Percentiles rank a stretch among this genome's conserved stretches.
Conservation (phyloP, 768 basidiomycete species). For the Suillus bovinus region DNA sequence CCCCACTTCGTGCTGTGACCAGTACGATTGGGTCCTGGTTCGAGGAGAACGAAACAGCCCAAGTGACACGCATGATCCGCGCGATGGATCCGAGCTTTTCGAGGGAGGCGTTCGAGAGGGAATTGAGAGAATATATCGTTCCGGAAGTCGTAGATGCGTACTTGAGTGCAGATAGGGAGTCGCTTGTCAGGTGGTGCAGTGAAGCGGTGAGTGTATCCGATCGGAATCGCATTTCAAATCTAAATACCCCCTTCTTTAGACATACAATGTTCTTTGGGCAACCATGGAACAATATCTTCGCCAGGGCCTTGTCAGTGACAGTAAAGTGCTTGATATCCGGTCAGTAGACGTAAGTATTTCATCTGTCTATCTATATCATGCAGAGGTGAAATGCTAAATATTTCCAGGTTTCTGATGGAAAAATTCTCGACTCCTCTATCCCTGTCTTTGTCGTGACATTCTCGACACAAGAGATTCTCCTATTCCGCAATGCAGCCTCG, state of each 20-base stretch:
- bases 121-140: conserved; percentile 94
- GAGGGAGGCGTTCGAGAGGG: conserved; percentile 84
- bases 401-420: conserved; percentile 74
- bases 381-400: neutral
- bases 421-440: conserved; percentile 85
- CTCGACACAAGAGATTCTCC: conserved; percentile 88
- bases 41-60: conserved; percentile 98
- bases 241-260: conserved; percentile 45
- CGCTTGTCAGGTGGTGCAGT: conserved; percentile 87
- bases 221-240: neutral
- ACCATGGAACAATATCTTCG: conserved; percentile 93
- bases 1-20: conserved; percentile 79
- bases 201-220: conserved; percentile 73
- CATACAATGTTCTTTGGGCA: conserved; percentile 98
- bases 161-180: conserved; percentile 83
- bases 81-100: conserved; percentile 86
- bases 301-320: conserved; percentile 90
- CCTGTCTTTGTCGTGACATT: conserved; percentile 93
- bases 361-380: neutral
- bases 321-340: conserved; percentile 94
- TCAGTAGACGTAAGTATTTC: conserved; percentile 82
- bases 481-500: conserved; percentile 90
- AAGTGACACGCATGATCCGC: conserved; percentile 86
- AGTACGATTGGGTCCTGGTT: conserved; percentile 86
- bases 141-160: conserved; percentile 98